Evolutionary conservation across 2,329 filamentous ascomycete species (phyloP).

Genomic region (Raffaelea deltoideospora): DNA sequence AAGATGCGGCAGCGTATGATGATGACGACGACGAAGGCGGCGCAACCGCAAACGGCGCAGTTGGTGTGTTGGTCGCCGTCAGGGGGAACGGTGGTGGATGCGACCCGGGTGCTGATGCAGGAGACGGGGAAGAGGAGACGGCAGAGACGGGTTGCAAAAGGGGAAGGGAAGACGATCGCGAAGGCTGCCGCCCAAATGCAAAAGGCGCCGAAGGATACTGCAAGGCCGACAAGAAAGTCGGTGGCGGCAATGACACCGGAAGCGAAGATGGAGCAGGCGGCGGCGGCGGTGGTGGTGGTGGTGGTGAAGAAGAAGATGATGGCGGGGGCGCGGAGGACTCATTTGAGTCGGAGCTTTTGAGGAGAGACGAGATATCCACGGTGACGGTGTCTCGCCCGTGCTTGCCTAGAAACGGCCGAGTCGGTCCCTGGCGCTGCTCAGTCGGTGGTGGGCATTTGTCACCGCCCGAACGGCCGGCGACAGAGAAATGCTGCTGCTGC

Average conservation of each 20-base stretch:
- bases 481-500: neutral
- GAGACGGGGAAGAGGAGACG: slow-evolving; percentile 16
- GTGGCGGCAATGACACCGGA: neutral
- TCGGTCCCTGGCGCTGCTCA: neutral
- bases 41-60: no score
- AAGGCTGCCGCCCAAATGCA: slow-evolving; percentile 13
- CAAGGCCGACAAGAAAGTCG: neutral
- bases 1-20: neutral
- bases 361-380: slow-evolving; percentile 89
- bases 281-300: neutral
- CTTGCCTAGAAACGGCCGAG: slow-evolving; percentile 16
- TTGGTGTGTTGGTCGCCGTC: slow-evolving; percentile 9
- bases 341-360: slow-evolving; percentile 62
- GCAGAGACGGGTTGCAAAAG: neutral
- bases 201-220: neutral
- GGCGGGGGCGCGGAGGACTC: slow-evolving; percentile 43
- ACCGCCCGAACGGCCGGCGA: neutral
- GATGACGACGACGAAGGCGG: no score
- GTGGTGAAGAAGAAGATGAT: neutral
- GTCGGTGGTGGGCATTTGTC: neutral
- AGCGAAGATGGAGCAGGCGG: slow-evolving; percentile 16
- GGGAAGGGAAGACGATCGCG: slow-evolving; percentile 21
- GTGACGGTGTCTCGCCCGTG: slow-evolving; percentile 40
- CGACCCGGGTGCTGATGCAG: slow-evolving; percentile 19
- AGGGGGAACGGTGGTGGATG: neutral